These are phyloP conservation scores for Ogataea nakhonphanomensis DNA, from an alignment of 805 yeast species.

Conservation along the genomic window DNA sequence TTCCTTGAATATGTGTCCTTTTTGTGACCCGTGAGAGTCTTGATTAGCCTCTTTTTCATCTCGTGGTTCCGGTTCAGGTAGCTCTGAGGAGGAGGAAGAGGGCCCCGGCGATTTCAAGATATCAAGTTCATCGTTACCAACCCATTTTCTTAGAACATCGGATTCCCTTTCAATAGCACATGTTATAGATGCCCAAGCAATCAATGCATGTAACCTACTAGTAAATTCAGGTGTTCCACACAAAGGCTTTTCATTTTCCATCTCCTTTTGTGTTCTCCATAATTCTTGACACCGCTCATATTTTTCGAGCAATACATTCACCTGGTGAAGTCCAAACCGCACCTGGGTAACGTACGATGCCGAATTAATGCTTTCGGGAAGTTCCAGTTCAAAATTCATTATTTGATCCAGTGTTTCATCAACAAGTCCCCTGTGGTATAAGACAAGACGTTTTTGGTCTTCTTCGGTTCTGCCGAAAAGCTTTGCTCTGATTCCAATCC, in stretches of 20 bases:
- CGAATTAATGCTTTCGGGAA: constrained; percentile 31
- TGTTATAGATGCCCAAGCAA: constrained; percentile 79
- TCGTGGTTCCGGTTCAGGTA: not conserved
- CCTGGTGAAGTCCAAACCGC: constrained; percentile 43
- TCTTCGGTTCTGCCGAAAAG: constrained; percentile 74
- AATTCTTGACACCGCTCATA: constrained; percentile 66
- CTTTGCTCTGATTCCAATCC: constrained; percentile 87
- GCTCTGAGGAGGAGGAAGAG: constrained; percentile 7
- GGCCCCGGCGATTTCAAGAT: constrained; percentile 37
- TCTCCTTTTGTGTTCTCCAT: constrained; percentile 77
- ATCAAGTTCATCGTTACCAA: constrained; percentile 77
- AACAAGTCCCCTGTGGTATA: constrained; percentile 66
- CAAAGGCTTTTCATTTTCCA: constrained; percentile 74
- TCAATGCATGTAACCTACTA: constrained; percentile 67
- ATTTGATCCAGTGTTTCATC: constrained; percentile 72
- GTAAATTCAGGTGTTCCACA: constrained; percentile 63
- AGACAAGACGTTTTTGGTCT: constrained; percentile 68
- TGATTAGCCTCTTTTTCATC: constrained; percentile 4
- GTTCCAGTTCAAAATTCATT: constrained; percentile 54
- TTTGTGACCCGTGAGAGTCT: constrained; percentile 9
- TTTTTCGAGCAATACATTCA: constrained; percentile 52
- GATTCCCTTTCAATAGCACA: constrained; percentile 63
- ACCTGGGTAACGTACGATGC: constrained; percentile 25
- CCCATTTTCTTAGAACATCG: constrained; percentile 66
- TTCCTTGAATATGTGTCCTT: constrained; percentile 46